Evolutionary conservation across 371 early-diverging fungal genomes (phyloP).

Genomic region (Sporodiniella umbellata): DNA sequence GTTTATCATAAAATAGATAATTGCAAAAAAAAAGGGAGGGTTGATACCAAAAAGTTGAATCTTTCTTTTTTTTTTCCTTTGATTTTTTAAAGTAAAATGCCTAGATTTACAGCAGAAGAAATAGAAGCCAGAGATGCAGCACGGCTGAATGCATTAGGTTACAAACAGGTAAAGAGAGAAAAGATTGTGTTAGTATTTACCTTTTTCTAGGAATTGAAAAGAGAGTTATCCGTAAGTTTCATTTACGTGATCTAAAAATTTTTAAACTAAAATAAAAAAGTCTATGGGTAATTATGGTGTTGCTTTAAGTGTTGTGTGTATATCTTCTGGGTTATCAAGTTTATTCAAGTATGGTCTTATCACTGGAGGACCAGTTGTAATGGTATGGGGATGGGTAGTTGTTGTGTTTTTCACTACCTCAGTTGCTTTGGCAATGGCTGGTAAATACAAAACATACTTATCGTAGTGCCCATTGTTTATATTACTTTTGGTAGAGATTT

Average conservation of each 20-base stretch:
- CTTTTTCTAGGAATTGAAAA: conserved; percentile 27
- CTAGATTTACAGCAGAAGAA: conserved; percentile 29
- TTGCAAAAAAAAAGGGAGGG: too few relatives aligned
- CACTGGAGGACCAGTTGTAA: conserved; percentile 36
- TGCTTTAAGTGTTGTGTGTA: conserved; percentile 36
- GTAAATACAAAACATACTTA: conserved; percentile 16
- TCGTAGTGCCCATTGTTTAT: not conserved
- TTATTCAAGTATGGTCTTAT: conserved; percentile 32
- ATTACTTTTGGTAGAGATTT: conserved; percentile 63
- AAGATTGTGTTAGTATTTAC: not conserved
- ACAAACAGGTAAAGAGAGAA: conserved; percentile 28
- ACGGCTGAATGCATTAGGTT: conserved; percentile 32
- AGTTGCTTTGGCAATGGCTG: conserved; percentile 62
- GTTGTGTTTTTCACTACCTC: conserved; percentile 53
- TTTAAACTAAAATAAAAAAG: too few relatives aligned
- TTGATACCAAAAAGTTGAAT: too few relatives aligned
- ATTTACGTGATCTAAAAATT: not conserved
- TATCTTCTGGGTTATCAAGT: conserved; percentile 36
- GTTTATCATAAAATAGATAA: conserved; percentile 8
- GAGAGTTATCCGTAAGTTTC: conserved; percentile 28
- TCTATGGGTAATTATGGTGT: conserved; percentile 41
- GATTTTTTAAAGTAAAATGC: conserved; percentile 1
- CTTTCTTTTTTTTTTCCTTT: conserved; percentile 7
- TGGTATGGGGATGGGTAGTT: conserved; percentile 55
- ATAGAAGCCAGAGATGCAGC: conserved; percentile 37